phyloP scores from a whole-genome alignment of 2,329 filamentous ascomycete genomes.

The Coleophoma eucalyptorum region DNA sequence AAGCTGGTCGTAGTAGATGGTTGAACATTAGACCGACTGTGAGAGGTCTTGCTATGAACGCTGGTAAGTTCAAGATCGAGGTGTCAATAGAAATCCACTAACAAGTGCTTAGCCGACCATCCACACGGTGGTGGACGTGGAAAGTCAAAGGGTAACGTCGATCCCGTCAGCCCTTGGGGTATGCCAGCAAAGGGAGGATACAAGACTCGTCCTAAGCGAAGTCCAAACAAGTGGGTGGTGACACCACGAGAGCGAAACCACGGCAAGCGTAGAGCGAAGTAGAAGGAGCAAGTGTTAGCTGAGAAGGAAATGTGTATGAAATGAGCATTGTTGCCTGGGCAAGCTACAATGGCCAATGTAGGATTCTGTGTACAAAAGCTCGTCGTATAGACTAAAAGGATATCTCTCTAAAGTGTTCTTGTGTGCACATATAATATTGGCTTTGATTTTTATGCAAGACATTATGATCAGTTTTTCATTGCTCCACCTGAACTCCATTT shows the following conservation, averaged over 20 bases:
- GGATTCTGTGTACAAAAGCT: conserved; percentile 1
- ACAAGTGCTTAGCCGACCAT: conserved; percentile 66
- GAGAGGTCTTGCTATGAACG: conserved; percentile 98
- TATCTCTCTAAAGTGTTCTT: too few species aligned
- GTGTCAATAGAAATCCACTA: conserved; percentile 15
- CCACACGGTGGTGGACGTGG: conserved; percentile 98
- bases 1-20: conserved; percentile 92
- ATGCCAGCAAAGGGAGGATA: conserved; percentile 85
- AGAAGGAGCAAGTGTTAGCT: conserved; percentile 10
- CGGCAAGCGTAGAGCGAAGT: conserved; percentile 77
- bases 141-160: conserved; percentile 97
- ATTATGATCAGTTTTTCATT: too few species aligned
- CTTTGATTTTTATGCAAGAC: too few species aligned
- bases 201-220: conserved; percentile 87
- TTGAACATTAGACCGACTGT: conserved; percentile 93
- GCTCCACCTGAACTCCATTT: too few species aligned
- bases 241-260: conserved; percentile 81
- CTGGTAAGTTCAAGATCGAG: conserved; percentile 50
- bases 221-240: conserved; percentile 89
- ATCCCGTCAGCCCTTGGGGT: conserved; percentile 96
- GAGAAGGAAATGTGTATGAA: too few species aligned
- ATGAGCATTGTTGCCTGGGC: neutral
- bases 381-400: too few species aligned
- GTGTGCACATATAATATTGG: too few species aligned
- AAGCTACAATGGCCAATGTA: conserved; percentile 1